Percentiles rank a stretch among this genome's conserved stretches.
phyloP scores from a whole-genome alignment of 768 basidiomycete genomes.

The Termitomyces sp. region DNA sequence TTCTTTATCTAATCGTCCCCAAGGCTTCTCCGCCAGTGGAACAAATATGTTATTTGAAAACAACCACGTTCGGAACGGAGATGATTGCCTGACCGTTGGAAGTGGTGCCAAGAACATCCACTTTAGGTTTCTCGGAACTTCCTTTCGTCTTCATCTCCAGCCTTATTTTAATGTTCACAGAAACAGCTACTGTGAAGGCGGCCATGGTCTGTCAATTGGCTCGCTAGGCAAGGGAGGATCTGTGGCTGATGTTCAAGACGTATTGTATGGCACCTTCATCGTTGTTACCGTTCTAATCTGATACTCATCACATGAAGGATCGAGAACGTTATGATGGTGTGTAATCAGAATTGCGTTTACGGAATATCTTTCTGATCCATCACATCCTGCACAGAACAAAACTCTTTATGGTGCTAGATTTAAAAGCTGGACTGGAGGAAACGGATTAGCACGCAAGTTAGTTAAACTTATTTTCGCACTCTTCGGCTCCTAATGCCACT shows the following conservation, averaged over 20 bases:
- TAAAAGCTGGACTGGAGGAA: constrained; percentile 64
- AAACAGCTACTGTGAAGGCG: constrained; percentile 48
- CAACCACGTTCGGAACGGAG: constrained; percentile 53
- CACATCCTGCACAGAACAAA: constrained; percentile 29
- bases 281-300: background rate
- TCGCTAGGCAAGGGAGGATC: constrained; percentile 39
- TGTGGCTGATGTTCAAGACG: constrained; percentile 50
- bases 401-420: constrained; percentile 56
- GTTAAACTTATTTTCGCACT: constrained; percentile 4
- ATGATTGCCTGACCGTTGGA: constrained; percentile 57
- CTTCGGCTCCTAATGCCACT: background rate
- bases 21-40: constrained; percentile 51
- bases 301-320: constrained; percentile 23
- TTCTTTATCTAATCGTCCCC: background rate
- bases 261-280: constrained; percentile 32
- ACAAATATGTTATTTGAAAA: constrained; percentile 53
- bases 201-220: constrained; percentile 56
- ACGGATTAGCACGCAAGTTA: constrained; percentile 51
- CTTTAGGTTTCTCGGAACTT: constrained; percentile 27
- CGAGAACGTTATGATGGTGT: constrained; percentile 40
- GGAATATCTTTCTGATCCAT: background rate
- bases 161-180: constrained; percentile 18
- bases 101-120: constrained; percentile 50
- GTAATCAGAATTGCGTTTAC: background rate
- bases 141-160: background rate